Evolutionary conservation across 805 yeast species (phyloP), one percentile per base, ranked within the genome.

Genomic region (Pichia sporocuriosa): DNA sequence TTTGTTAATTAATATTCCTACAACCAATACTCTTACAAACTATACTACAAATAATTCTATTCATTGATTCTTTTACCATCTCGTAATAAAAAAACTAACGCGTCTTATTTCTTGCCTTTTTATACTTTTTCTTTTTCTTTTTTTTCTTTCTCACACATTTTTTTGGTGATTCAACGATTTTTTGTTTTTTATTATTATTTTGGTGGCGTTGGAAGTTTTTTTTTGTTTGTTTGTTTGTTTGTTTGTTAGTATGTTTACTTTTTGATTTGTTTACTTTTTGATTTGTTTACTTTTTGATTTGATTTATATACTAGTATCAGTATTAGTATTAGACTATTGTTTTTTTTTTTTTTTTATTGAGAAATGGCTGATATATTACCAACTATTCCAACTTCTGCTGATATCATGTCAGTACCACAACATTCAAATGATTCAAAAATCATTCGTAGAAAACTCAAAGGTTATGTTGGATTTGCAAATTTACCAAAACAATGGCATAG

Each of bases 401-500:
- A n/a, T n/a, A 32, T 3, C 15, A 22, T 17, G 13, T 17, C 22
- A 24, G 23, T 21, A 15, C 11, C 37, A 17, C n/a, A n/a, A n/a
- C 2, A 32, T 27, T 10, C 19, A 6, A 31, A 4, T 13, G 40
- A 37, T 21, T 24, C 75, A 47, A 81, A 82, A 54, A 69, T 87
- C 47, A 76, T 86, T 55, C 80, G 82, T 53, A 81, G 95, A 54
- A 87, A 87, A 60, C 77, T 90, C 54, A 84, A 81, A 53, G 90
- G 95, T 4, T 89, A 84, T 60, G 98, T 93, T 43, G 98, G 98
- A 6, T 93, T 93, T 67, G 95, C 97, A 52, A 93, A 89, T 66
- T 73, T 93, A 58, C 98, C 98, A 45, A 93, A 89, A 60, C 98
- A 93, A 69, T 93, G 97, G 96, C 97, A 93, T 68, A 80, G 96